These are phyloP conservation scores for Pseudogymnoascus sp. DNA, from an alignment of 2,329 filamentous ascomycete genomes.

Conservation along the genomic window DNA sequence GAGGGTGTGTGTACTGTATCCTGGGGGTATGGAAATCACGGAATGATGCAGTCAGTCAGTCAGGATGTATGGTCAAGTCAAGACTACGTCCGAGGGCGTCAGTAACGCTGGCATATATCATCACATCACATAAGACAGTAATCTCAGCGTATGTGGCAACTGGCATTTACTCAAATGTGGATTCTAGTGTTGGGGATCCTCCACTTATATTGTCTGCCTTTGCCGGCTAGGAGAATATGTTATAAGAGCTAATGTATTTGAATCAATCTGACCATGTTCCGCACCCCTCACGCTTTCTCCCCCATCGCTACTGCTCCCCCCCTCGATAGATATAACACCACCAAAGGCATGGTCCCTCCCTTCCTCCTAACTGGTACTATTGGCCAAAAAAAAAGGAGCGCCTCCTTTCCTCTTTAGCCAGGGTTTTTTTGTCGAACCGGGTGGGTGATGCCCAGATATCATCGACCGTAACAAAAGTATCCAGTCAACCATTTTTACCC, in stretches of 20 bases:
- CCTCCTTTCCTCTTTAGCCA: slow-evolving; percentile 21
- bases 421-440: slow-evolving; percentile 20
- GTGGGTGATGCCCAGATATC: neutral
- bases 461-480: neutral
- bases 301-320: slow-evolving; percentile 12
- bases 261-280: slow-evolving; percentile 14
- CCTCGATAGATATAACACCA: slow-evolving; percentile 17
- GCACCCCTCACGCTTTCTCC: slow-evolving; percentile 16
- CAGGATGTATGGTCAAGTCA: neutral
- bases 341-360: slow-evolving; percentile 27
- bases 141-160: neutral
- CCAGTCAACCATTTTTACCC: slow-evolving; percentile 1
- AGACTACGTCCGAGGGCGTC: neutral
- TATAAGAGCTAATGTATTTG: slow-evolving; percentile 17
- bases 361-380: slow-evolving; percentile 26
- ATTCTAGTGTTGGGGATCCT: slow-evolving; percentile 2
- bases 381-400: slow-evolving; percentile 11
- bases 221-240: slow-evolving; percentile 23
- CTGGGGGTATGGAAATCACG: neutral
- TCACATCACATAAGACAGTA: neutral
- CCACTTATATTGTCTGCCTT: slow-evolving; percentile 9
- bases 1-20: neutral
- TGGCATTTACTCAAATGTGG: slow-evolving; percentile 6
- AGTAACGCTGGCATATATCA: neutral
- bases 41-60: neutral